Evolutionary conservation across 208 protist species (phyloP).

Genomic region (Kentomonas sorsogonicus): DNA sequence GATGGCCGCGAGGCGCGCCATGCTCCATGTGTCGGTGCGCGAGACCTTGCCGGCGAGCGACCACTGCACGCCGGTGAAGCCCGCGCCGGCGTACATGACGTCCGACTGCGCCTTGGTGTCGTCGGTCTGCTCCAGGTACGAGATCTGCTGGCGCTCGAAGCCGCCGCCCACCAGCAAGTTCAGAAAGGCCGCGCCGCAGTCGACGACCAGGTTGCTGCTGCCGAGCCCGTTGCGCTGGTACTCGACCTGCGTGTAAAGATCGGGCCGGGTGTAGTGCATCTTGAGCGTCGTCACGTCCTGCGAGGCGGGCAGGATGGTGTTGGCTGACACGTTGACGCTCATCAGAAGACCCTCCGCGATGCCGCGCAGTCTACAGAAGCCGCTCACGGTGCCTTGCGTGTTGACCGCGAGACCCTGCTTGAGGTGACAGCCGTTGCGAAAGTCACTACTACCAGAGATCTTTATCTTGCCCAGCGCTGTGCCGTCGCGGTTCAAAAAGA

Average conservation of each 20-base stretch:
- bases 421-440: slow-evolving; percentile 62
- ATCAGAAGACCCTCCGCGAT: slow-evolving; percentile 68
- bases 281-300: slow-evolving; percentile 59
- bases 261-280: slow-evolving; percentile 59
- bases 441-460: slow-evolving; percentile 42
- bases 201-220: slow-evolving; percentile 78
- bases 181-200: slow-evolving; percentile 77
- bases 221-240: slow-evolving; percentile 83
- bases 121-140: slow-evolving; percentile 70
- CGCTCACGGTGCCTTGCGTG: slow-evolving; percentile 51
- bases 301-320: slow-evolving; percentile 80
- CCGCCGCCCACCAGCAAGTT: slow-evolving; percentile 77
- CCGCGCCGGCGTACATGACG: slow-evolving; percentile 74
- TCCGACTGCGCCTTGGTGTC: slow-evolving; percentile 50
- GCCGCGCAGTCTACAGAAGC: slow-evolving; percentile 35
- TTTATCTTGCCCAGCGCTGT: slow-evolving; percentile 73
- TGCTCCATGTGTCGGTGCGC: slow-evolving; percentile 66
- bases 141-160: slow-evolving; percentile 76
- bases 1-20: slow-evolving; percentile 56
- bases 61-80: slow-evolving; percentile 78
- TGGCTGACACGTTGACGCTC: slow-evolving; percentile 45
- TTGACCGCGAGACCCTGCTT: slow-evolving; percentile 60
- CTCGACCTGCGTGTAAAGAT: slow-evolving; percentile 64
- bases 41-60: slow-evolving; percentile 72
- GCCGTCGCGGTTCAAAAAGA: slow-evolving; percentile 55